Evolutionary conservation across 2,329 filamentous ascomycete species (phyloP).

Genomic region (Dactylellina leptospora): DNA sequence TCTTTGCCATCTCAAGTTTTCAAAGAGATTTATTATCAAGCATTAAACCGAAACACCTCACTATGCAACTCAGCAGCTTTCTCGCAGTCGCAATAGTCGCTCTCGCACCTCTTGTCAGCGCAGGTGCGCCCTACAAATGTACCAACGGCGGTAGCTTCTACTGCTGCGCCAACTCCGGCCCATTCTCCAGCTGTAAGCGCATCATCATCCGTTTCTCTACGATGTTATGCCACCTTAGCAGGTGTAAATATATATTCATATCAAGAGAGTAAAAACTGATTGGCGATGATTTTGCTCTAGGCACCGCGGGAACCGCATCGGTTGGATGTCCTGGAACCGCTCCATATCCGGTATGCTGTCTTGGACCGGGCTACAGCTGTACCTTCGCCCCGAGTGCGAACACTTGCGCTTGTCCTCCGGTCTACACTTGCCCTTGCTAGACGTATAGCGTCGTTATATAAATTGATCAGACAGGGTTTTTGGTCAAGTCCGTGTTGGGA

Average conservation of each 20-base stretch:
- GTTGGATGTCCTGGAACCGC: neutral
- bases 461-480: too few species aligned
- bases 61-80: conserved; percentile 28
- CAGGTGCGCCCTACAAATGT: conserved; percentile 29
- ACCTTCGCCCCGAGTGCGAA: conserved; percentile 34
- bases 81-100: conserved; percentile 9
- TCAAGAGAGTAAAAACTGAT: neutral
- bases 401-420: conserved; percentile 29
- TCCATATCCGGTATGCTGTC: conserved; percentile 37
- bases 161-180: conserved; percentile 31
- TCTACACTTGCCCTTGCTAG: conserved; percentile 37
- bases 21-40: too few species aligned
- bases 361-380: conserved; percentile 42
- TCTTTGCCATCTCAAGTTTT: too few species aligned
- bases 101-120: conserved; percentile 18
- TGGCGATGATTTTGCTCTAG: neutral
- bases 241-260: neutral
- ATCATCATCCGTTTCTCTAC: neutral
- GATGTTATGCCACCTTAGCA: too few species aligned
- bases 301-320: conserved; percentile 1
- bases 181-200: conserved; percentile 29
- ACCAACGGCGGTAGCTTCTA: conserved; percentile 27
- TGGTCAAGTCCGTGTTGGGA: too few species aligned
- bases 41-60: neutral
- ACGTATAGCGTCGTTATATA: too few species aligned